Conservation (phyloP, 2,329 filamentous ascomycete genomes). For the Teratosphaeria nubilosa region DNA sequence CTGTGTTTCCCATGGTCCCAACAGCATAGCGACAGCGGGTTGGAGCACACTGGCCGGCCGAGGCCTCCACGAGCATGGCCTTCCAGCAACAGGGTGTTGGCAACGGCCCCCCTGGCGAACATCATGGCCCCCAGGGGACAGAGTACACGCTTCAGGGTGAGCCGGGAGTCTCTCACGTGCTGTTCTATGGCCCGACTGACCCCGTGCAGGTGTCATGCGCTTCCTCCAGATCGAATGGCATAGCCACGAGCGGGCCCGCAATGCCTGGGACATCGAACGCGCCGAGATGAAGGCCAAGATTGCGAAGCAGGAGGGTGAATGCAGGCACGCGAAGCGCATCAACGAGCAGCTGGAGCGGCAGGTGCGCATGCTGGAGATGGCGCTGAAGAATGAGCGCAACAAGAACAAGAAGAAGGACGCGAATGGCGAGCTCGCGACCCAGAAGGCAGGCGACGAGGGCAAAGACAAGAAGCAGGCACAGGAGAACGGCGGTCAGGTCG, state of each 20-base stretch:
- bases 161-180: constrained; percentile 8
- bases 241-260: constrained; percentile 91
- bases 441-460: constrained; percentile 19
- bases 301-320: constrained; percentile 83
- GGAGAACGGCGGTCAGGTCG: not conserved
- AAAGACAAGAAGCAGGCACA: constrained; percentile 25
- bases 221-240: constrained; percentile 99
- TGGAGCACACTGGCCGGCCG: not conserved
- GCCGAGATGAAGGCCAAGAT: constrained; percentile 99
- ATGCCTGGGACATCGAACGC: constrained; percentile 97
- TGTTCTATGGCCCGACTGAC: not conserved
- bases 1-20: not conserved
- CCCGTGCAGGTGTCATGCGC: constrained; percentile 79
- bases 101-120: constrained; percentile 39
- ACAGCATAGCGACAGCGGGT: not conserved
- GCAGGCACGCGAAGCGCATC: constrained; percentile 73
- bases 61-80: constrained; percentile 42
- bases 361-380: constrained; percentile 77
- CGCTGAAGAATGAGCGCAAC: constrained; percentile 70
- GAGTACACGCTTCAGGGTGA: constrained; percentile 64
- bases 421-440: constrained; percentile 9
- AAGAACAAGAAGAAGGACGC: constrained; percentile 39
- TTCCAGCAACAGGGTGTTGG: constrained; percentile 57
- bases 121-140: constrained; percentile 47
- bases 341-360: constrained; percentile 87